phyloP scores from a whole-genome alignment of 345 rosid genomes.

The Draba incana region DNA sequence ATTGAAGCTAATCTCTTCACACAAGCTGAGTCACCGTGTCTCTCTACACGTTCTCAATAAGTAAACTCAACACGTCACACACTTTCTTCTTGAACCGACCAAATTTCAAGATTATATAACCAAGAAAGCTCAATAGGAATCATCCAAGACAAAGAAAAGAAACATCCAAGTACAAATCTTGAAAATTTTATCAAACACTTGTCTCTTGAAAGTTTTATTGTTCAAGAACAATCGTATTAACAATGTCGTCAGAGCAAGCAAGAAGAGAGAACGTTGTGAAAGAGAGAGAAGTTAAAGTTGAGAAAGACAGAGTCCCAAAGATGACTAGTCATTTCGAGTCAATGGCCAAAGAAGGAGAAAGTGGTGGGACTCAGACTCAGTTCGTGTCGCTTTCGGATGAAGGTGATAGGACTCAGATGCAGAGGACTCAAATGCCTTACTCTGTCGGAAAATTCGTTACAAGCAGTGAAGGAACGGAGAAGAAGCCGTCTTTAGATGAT shows the following conservation, averaged over 20 bases:
- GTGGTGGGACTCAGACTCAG: slow-evolving; percentile 26
- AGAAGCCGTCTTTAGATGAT: slow-evolving; percentile 49
- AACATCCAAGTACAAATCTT: slow-evolving; percentile 7
- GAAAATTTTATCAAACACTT: background rate
- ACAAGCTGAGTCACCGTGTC: slow-evolving; percentile 33
- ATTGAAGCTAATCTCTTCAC: slow-evolving; percentile 14
- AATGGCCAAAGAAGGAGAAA: slow-evolving; percentile 38
- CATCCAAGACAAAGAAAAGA: slow-evolving; percentile 3
- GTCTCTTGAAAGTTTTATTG: background rate
- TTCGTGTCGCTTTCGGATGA: slow-evolving; percentile 44
- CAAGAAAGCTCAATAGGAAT: slow-evolving; percentile 18
- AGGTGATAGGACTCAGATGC: slow-evolving; percentile 31
- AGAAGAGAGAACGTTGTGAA: slow-evolving; percentile 49
- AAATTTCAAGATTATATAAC: slow-evolving; percentile 25
- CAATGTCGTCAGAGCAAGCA: slow-evolving; percentile 72
- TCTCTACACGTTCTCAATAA: slow-evolving; percentile 41
- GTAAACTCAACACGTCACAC: slow-evolving; percentile 44
- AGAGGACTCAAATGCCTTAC: slow-evolving; percentile 30
- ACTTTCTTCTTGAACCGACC: slow-evolving; percentile 29
- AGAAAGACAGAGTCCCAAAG: slow-evolving; percentile 66
- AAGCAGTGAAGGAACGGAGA: slow-evolving; percentile 22
- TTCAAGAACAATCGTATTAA: background rate
- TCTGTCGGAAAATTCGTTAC: slow-evolving; percentile 44
- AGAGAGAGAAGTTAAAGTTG: slow-evolving; percentile 51
- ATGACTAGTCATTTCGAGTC: slow-evolving; percentile 70